phyloP scores from a whole-genome alignment of 495 filamentous ascomycete species.

The Penicillium ucsense region DNA sequence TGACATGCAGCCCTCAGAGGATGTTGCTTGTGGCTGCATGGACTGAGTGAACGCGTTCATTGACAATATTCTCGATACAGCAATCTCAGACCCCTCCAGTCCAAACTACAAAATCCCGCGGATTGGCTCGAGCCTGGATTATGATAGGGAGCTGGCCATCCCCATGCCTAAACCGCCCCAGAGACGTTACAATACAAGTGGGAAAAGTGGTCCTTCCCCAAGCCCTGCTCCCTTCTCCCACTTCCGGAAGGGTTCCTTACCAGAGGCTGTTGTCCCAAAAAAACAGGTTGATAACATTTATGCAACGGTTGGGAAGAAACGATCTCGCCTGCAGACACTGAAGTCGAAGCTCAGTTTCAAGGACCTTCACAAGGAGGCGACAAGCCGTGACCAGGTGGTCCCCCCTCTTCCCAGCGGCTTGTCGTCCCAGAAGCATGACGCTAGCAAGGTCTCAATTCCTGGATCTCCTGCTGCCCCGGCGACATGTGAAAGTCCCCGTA shows the following conservation, averaged over 20 bases:
- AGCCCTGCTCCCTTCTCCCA: no score
- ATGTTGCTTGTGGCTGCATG: no score
- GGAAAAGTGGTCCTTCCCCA: neutral
- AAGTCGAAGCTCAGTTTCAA: slow-evolving; percentile 27
- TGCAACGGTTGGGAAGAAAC: slow-evolving; percentile 12
- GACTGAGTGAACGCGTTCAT: neutral
- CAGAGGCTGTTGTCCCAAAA: slow-evolving; percentile 2
- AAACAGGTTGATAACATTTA: no score
- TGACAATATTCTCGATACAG: neutral
- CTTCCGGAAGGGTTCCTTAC: slow-evolving; percentile 9
- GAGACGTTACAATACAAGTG: neutral
- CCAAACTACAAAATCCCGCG: neutral
- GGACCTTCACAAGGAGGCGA: slow-evolving; percentile 21
- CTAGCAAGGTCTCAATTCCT: no score
- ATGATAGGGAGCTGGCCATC: slow-evolving; percentile 20
- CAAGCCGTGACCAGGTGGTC: slow-evolving; percentile 4
- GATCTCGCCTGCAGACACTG: slow-evolving; percentile 17
- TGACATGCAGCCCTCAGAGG: neutral
- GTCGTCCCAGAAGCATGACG: neutral
- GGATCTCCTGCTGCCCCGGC: no score
- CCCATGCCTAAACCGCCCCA: slow-evolving; percentile 22
- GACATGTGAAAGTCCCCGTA: no score
- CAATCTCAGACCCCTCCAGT: neutral
- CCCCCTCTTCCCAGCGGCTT: slow-evolving; percentile 2
- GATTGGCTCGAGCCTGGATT: slow-evolving; percentile 17